A percentile compares a stretch with the other conserved stretches of the same genome.
phyloP scores from a whole-genome alignment of 202 grass and related monocot species.

The Zizania palustris region DNA sequence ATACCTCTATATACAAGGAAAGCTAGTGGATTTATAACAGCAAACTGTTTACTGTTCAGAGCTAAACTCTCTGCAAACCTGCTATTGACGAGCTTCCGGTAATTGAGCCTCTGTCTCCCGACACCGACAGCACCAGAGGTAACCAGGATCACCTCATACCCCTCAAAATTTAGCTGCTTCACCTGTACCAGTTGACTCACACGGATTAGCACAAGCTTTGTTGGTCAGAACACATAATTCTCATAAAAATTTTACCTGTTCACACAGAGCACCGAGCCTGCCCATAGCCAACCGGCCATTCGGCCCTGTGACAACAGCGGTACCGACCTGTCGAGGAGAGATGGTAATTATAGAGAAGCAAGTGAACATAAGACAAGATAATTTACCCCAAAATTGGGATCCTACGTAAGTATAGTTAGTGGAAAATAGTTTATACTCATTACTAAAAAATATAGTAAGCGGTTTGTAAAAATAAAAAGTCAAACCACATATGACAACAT shows the following conservation, averaged over 20 bases:
- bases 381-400: background rate
- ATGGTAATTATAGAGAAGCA: slow-evolving; percentile 1
- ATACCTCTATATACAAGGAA: background rate
- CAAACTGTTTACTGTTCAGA: slow-evolving; percentile 21
- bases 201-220: slow-evolving; percentile 2
- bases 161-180: slow-evolving; percentile 79
- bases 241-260: slow-evolving; percentile 59
- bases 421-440: background rate
- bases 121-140: slow-evolving; percentile 94
- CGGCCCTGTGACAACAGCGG: slow-evolving; percentile 83
- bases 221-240: background rate
- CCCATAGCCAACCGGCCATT: slow-evolving; percentile 91
- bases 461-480: background rate
- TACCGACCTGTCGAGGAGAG: slow-evolving; percentile 67
- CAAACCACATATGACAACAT: background rate
- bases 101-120: slow-evolving; percentile 83
- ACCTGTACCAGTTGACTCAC: slow-evolving; percentile 45
- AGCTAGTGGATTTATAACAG: background rate
- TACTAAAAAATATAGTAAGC: background rate
- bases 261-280: slow-evolving; percentile 76
- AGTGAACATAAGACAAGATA: background rate
- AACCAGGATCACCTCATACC: slow-evolving; percentile 90
- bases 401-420: background rate
- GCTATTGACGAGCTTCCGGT: slow-evolving; percentile 84
- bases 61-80: slow-evolving; percentile 49